These are phyloP conservation scores for Xylariomycetidae sp. DNA, from an alignment of 2,329 filamentous ascomycete species.

Conservation along the genomic window DNA sequence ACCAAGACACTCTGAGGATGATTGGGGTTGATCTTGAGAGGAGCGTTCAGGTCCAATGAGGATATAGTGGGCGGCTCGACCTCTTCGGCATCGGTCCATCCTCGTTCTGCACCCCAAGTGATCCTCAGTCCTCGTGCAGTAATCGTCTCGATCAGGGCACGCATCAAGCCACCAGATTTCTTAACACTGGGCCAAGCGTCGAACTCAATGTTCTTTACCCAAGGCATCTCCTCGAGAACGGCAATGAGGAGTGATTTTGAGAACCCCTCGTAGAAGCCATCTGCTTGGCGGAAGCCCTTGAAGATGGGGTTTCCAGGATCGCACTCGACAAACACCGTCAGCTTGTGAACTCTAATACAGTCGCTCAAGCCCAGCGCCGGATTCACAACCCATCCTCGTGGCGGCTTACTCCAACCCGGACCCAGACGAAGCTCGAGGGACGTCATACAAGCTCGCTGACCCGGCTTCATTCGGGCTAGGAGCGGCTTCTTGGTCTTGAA, in stretches of 20 bases:
- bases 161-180: conserved; percentile 61
- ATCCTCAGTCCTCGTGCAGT: conserved; percentile 46
- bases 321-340: conserved; percentile 67
- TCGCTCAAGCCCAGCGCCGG: conserved; percentile 58
- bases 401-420: conserved; percentile 67
- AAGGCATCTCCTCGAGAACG: conserved; percentile 54
- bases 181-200: conserved; percentile 65
- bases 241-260: conserved; percentile 51
- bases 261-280: conserved; percentile 68
- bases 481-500: conserved; percentile 72
- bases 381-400: conserved; percentile 65
- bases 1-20: conserved; percentile 18
- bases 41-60: conserved; percentile 21
- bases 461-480: conserved; percentile 58
- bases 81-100: conserved; percentile 56
- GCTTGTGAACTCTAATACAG: conserved; percentile 51
- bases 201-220: conserved; percentile 57
- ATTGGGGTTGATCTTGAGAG: conserved; percentile 11
- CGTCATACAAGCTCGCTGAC: conserved; percentile 56
- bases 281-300: conserved; percentile 60
- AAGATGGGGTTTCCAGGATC: conserved; percentile 67
- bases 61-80: conserved; percentile 28
- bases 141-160: conserved; percentile 50
- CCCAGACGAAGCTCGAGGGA: conserved; percentile 67
- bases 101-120: conserved; percentile 63